phyloP scores from a whole-genome alignment of 2,329 filamentous ascomycete genomes.

The Penicillium sp. region DNA sequence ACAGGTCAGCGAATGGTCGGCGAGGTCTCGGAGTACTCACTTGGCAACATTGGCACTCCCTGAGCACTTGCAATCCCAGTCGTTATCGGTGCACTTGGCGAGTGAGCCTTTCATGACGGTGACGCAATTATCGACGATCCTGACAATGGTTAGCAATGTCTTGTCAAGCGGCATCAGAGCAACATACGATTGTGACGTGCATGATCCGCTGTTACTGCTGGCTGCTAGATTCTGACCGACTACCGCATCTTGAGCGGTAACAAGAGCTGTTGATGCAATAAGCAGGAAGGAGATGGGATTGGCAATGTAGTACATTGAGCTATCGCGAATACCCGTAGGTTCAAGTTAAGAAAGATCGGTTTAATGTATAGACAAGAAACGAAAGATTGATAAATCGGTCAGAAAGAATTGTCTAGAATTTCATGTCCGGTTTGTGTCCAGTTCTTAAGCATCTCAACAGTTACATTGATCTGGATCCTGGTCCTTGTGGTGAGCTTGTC shows the following conservation, averaged over 20 bases:
- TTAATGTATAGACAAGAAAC: neutral
- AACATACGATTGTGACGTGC: neutral
- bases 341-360: neutral
- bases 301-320: neutral
- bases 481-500: neutral
- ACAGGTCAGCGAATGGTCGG: neutral
- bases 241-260: neutral
- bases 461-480: neutral
- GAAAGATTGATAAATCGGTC: neutral
- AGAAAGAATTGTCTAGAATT: neutral
- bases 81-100: constrained; percentile 6
- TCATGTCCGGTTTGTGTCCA: neutral
- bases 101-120: constrained; percentile 13
- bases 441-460: neutral
- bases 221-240: neutral
- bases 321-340: neutral
- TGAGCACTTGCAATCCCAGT: constrained; percentile 26
- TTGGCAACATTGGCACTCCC: constrained; percentile 21
- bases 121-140: constrained; percentile 20
- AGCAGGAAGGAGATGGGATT: neutral
- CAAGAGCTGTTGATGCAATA: neutral
- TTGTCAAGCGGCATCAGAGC: neutral
- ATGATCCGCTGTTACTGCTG: neutral
- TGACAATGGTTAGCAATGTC: neutral
- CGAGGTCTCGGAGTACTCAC: constrained; percentile 6